These are phyloP conservation scores for Agaricus subrufescens DNA, from an alignment of 768 basidiomycete species.

Conservation along the genomic window DNA sequence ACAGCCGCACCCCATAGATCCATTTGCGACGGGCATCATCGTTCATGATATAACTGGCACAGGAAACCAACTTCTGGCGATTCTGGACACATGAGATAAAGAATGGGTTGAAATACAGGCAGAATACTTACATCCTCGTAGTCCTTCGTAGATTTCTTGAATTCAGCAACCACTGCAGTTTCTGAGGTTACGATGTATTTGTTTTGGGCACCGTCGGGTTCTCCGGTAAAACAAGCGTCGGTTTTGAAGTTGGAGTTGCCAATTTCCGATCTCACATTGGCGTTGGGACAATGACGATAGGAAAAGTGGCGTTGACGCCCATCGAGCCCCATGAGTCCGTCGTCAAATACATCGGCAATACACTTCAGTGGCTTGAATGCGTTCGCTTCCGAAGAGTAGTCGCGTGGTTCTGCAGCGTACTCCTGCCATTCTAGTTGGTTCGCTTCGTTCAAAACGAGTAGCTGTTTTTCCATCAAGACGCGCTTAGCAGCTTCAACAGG, in stretches of 20 bases:
- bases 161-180: conserved; percentile 13
- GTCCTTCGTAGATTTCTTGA: conserved; percentile 2
- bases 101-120: no score
- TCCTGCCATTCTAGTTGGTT: no score
- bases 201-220: not conserved
- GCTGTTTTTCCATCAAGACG: not conserved
- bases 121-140: not conserved
- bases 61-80: conserved; percentile 1
- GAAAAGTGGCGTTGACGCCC: not conserved
- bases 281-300: not conserved
- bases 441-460: not conserved
- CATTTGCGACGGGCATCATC: conserved; percentile 20
- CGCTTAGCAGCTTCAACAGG: not conserved
- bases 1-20: conserved; percentile 17
- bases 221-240: conserved; percentile 13
- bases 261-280: conserved; percentile 5
- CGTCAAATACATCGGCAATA: not conserved
- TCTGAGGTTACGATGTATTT: not conserved
- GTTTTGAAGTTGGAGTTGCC: conserved; percentile 10
- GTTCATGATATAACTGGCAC: conserved; percentile 18
- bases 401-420: no score
- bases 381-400: no score
- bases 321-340: not conserved
- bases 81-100: no score
- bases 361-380: not conserved